Evolutionary conservation across 208 protist genomes (phyloP).

Genomic region (Strigomonas oncopelti): DNA sequence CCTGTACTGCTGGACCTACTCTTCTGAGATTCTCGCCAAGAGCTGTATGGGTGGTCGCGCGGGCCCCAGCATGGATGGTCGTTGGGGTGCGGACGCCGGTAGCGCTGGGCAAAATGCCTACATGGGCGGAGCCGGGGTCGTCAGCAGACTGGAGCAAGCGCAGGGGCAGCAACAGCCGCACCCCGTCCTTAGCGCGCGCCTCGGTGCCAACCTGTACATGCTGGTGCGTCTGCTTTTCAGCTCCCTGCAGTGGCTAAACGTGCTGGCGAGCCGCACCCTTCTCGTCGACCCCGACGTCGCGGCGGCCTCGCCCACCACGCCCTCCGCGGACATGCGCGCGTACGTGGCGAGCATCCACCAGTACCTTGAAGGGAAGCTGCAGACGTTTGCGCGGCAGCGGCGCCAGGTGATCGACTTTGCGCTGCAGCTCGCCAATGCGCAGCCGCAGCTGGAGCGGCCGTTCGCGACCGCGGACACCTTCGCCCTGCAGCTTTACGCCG

Average conservation of each 20-base stretch:
- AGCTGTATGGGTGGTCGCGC: background rate
- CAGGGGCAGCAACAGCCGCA: background rate
- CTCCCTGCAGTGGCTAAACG: background rate
- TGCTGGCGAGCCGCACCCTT: background rate
- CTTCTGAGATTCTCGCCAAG: background rate
- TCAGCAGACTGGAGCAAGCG: background rate
- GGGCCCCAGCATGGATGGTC: background rate
- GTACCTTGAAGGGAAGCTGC: background rate
- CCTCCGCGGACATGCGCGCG: background rate
- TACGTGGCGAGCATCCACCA: slow-evolving; percentile 1
- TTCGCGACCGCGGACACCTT: background rate
- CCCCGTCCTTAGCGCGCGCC: background rate
- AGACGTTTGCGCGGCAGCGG: background rate
- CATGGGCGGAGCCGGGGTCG: background rate
- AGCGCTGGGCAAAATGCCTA: too few species aligned
- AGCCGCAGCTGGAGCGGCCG: background rate
- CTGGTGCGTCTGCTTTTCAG: background rate
- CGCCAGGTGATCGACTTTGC: background rate
- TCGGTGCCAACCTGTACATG: background rate
- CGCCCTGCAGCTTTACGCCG: background rate
- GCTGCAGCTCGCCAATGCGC: background rate
- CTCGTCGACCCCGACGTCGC: background rate
- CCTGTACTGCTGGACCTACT: background rate
- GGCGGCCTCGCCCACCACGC: background rate
- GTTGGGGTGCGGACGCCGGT: background rate